Conservation (phyloP, 148 eudicot species). For the Silene latifolia region DNA sequence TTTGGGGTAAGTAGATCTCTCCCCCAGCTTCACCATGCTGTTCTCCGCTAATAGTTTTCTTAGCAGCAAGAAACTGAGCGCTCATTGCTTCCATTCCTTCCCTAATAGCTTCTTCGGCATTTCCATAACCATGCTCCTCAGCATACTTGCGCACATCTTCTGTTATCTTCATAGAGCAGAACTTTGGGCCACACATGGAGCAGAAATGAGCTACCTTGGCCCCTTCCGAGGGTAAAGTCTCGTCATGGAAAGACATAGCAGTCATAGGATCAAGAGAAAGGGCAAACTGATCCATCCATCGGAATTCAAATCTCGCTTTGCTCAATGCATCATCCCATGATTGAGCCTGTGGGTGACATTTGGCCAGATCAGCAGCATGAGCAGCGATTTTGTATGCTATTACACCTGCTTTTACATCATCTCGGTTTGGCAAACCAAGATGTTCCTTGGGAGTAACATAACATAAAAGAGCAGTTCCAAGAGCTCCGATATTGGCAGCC, state of each 20-base stretch:
- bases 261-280: constrained; percentile 92
- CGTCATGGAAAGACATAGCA: constrained; percentile 96
- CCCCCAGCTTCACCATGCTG: constrained; percentile 98
- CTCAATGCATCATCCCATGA: constrained; percentile 95
- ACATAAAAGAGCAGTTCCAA: constrained; percentile 93
- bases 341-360: constrained; percentile 83
- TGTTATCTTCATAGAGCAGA: constrained; percentile 97
- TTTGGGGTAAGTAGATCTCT: constrained; percentile 91
- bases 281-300: constrained; percentile 99
- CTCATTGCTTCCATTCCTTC: constrained; percentile 98
- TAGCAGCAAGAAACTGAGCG: constrained; percentile 83
- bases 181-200: constrained; percentile 99
- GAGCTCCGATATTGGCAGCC: constrained; percentile 96
- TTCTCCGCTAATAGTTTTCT: constrained; percentile 92
- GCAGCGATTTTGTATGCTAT: constrained; percentile 96
- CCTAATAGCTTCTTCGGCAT: constrained; percentile 83
- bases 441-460: constrained; percentile 99
- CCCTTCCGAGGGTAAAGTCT: constrained; percentile 89
- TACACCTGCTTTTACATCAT: constrained; percentile 94
- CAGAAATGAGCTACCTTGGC: constrained; percentile 99
- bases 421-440: constrained; percentile 91
- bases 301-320: constrained; percentile 94
- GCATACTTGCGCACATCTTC: constrained; percentile 96
- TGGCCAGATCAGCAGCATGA: constrained; percentile 97
- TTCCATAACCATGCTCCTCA: constrained; percentile 94